Conservation (phyloP, 1,284 basidiomycete genomes). For the Austroboletus sp. region DNA sequence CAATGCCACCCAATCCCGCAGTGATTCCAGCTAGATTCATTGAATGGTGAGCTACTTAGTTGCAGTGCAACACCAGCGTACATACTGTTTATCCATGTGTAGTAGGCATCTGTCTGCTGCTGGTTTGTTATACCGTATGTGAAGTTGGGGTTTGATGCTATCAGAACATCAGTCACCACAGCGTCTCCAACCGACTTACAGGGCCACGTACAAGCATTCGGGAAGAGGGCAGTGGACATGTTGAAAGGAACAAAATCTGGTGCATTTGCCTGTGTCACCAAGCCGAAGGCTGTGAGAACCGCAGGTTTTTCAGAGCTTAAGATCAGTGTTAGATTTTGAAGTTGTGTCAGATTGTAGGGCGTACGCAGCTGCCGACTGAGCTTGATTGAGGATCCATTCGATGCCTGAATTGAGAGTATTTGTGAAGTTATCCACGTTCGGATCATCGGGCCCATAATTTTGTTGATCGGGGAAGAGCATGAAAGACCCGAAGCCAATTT, state of each 20-base stretch:
- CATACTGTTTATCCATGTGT: conserved; percentile 46
- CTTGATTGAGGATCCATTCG: conserved; percentile 52
- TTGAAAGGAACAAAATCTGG: conserved; percentile 58
- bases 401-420: conserved; percentile 46
- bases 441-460: conserved; percentile 42
- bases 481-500: conserved; percentile 54
- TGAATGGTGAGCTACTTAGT: conserved; percentile 1
- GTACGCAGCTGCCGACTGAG: conserved; percentile 40
- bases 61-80: not conserved
- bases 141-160: conserved; percentile 17
- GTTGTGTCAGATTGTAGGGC: conserved; percentile 12
- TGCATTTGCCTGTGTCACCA: conserved; percentile 52
- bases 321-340: conserved; percentile 7
- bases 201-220: conserved; percentile 30
- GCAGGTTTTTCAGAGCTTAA: conserved; percentile 53
- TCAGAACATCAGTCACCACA: conserved; percentile 1
- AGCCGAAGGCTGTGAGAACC: conserved; percentile 50
- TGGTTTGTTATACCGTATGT: conserved; percentile 45
- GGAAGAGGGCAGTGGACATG: conserved; percentile 40
- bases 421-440: conserved; percentile 44
- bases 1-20: conserved; percentile 44
- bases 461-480: conserved; percentile 65
- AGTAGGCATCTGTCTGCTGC: conserved; percentile 49
- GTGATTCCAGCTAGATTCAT: conserved; percentile 36
- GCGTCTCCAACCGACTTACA: not conserved